Evolutionary conservation across 2,329 filamentous ascomycete genomes (phyloP), one percentile per base, ranked within the genome.

Genomic region (Didymosphaeria variabile): DNA sequence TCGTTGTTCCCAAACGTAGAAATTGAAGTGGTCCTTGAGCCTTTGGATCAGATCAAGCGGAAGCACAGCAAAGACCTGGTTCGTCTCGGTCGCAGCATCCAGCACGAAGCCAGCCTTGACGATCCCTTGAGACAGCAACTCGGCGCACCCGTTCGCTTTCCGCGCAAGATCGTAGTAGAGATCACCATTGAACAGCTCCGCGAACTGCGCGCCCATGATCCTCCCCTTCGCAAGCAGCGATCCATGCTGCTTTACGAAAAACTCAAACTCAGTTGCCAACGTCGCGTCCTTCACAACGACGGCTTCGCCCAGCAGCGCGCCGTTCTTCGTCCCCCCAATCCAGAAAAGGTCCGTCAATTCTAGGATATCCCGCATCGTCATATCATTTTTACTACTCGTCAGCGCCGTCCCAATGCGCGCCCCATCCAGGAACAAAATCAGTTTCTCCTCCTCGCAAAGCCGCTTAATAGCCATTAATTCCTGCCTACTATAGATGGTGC

Each of bases 261-360:
- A 60, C 19, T 9, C n/a, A 34, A 60, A 55, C 4, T 60, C 58
- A 32, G 13, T 23, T n/a, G 26, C 42, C 10, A 59, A 31, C 17
- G 23, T 12, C 4, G 42, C 9, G 29, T 56, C 26, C 38, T 60
- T 60, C 23, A 60, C 42, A 34, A 60, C 51, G 12, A 60, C 51
- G 32, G 58, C 58, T 26, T 60, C 58, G 13, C 58, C 58, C 31
- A 60, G 42, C 44, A 60, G 21, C 7, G 58, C 52, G 15, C 58
- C 58, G 42, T 50, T 56, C 45, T 60, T 60, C 10, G 58, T 60
- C 5, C 58, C 58, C 17, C 58, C 58, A n/a, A 60, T 60, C 51
- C 52, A 56, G 45, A 60, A 56, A 3, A 60, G 29, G 34, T 60
- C 58, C 13, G 52, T 56, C 5, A 50, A 13, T 21, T 50, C 32